Evolutionary conservation across 2,329 filamentous ascomycete species (phyloP).

Genomic region (Neopestalotiopsis rosae): DNA sequence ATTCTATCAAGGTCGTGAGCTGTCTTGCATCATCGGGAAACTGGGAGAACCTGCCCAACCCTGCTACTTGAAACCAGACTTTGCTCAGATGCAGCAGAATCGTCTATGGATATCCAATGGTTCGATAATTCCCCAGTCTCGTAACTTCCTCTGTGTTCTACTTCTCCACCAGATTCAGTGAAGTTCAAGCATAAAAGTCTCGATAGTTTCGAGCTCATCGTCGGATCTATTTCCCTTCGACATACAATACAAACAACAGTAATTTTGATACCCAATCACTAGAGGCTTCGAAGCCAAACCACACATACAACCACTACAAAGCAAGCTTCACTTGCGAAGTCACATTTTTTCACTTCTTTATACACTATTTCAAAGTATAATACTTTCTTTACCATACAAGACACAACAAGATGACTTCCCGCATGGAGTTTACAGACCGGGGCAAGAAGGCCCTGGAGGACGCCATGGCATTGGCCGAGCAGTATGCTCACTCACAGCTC

Average conservation of each 20-base stretch:
- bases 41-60: conserved; percentile 2
- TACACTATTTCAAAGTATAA: neutral
- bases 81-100: neutral
- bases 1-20: neutral
- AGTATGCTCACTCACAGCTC: conserved; percentile 91
- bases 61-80: neutral
- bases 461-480: conserved; percentile 84
- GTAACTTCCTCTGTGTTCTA: conserved; percentile 10
- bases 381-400: conserved; percentile 1
- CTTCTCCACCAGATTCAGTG: neutral
- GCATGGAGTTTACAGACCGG: conserved; percentile 92
- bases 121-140: neutral
- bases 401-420: conserved; percentile 65
- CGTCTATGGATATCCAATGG: neutral
- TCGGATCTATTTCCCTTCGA: neutral
- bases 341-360: conserved; percentile 8
- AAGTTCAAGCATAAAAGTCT: conserved; percentile 8
- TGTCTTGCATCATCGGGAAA: conserved; percentile 17
- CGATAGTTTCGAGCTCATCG: neutral
- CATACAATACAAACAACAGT: conserved; percentile 6
- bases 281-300: conserved; percentile 15
- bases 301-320: neutral
- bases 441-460: conserved; percentile 90
- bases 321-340: conserved; percentile 17
- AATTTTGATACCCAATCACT: conserved; percentile 16